Evolutionary conservation across 1,139 yeast species (phyloP), one percentile per base, ranked within the genome.

Genomic region (Wickerhamomyces sp.): DNA sequence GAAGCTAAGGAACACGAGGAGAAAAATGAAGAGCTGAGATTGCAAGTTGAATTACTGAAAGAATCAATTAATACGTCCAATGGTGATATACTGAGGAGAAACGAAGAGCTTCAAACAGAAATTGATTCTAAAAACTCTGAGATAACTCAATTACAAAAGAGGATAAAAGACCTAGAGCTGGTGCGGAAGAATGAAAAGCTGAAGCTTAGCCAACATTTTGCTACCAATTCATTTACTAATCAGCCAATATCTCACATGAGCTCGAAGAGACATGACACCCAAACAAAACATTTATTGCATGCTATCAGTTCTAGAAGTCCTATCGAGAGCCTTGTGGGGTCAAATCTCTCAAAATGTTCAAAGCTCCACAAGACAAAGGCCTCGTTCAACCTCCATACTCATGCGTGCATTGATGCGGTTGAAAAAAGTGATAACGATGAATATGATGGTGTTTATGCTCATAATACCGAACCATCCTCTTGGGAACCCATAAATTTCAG

Each of bases 1-100:
- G 96, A 89, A 50, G 78, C 82, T 19, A 78, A 74, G 40, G 76
- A 71, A 21, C 68, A 78, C 27, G 72, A 76, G 45, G 70, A 70
- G 40, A 64, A 69, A 16, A 81, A 82, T 0, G 79, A 74, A 45
- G 78, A 76, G 45, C 81, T 92, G 14, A 72, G 76, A 30, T 78
- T 81, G 0, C 94, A 87, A 58, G 67, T 89, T 36, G 87, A 81
- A 46, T 74, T 75, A n/a, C 72, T 86, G 63, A 72, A 80, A 32
- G 66, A 77, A 31, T 81, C 84, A 54, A 67, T 85, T 35, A 72
- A 78, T 19, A 62, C 83, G 3, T 46, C 54, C n/a, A 51, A 51
- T 33, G 58, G 62, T 85, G 94, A 28, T 76, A 84, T 19, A 74
- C 75, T 49, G 85, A 87, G 70, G 43, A 87, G 86, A 51, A 63